Percentiles rank a stretch among this genome's conserved stretches.
phyloP scores from a whole-genome alignment of 495 filamentous ascomycete species.

The Aspergillus hancockii region DNA sequence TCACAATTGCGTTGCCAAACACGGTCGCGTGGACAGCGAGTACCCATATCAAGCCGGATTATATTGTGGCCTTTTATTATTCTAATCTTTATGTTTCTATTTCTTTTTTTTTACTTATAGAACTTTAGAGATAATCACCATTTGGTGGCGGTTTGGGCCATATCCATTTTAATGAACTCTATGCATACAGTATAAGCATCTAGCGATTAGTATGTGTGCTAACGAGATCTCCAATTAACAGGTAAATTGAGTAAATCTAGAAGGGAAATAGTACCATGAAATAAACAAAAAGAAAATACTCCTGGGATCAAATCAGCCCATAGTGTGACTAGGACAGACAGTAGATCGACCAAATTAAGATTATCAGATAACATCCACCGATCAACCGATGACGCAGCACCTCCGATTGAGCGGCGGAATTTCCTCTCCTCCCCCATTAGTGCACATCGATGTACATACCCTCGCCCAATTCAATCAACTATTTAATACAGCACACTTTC shows the following conservation, averaged over 20 bases:
- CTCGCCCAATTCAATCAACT: not conserved
- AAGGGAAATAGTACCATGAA: too few species aligned
- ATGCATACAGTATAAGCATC: too few species aligned
- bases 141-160: too few species aligned
- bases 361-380: conserved; percentile 11
- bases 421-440: conserved; percentile 9
- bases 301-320: too few species aligned
- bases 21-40: not conserved
- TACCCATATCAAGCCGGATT: not conserved
- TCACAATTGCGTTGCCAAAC: not conserved
- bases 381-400: conserved; percentile 26
- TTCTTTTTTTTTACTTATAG: too few species aligned
- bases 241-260: too few species aligned
- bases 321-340: too few species aligned
- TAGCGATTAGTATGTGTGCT: too few species aligned
- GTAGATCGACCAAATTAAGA: not conserved
- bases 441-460: not conserved
- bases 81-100: not conserved
- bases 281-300: too few species aligned
- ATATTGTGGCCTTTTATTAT: not conserved
- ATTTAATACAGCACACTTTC: conserved; percentile 3
- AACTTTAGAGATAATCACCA: too few species aligned
- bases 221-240: too few species aligned
- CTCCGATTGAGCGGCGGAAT: conserved; percentile 24
- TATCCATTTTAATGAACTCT: too few species aligned